Conservation (phyloP, 2,329 filamentous ascomycete species). For the Botrytis deweyae region DNA sequence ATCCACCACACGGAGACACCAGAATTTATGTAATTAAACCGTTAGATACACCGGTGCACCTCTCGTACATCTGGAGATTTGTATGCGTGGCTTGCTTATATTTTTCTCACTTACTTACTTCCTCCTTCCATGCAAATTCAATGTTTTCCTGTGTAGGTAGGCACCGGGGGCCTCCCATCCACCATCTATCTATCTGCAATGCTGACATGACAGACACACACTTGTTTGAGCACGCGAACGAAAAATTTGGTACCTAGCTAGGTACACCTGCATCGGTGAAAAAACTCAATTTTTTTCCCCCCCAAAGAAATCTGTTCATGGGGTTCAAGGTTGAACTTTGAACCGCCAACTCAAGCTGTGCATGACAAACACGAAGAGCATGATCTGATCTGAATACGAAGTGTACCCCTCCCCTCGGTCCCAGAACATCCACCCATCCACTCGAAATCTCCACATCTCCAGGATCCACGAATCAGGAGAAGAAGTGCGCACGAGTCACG, state of each 20-base stretch:
- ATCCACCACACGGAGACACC: not conserved
- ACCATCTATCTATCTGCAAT: not conserved
- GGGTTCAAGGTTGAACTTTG: not conserved
- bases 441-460: not conserved
- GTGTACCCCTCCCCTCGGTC: not conserved
- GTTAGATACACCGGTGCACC: not conserved
- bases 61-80: not conserved
- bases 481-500: not conserved
- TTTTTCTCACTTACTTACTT: not conserved
- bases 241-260: too few relatives aligned
- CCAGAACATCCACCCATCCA: not conserved
- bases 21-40: not conserved
- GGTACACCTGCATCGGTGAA: not conserved
- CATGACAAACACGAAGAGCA: not conserved
- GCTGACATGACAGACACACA: not conserved
- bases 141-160: not conserved
- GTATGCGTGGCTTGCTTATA: not conserved
- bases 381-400: constrained; percentile 11
- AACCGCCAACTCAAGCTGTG: not conserved
- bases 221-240: not conserved
- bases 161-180: too few relatives aligned
- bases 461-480: not conserved
- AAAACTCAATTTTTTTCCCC: not conserved
- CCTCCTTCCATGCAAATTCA: not conserved
- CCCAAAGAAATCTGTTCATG: not conserved